These are phyloP conservation scores for Kurtzmaniella quercitrusa DNA, from an alignment of 1,139 yeast species.

Conservation along the genomic window DNA sequence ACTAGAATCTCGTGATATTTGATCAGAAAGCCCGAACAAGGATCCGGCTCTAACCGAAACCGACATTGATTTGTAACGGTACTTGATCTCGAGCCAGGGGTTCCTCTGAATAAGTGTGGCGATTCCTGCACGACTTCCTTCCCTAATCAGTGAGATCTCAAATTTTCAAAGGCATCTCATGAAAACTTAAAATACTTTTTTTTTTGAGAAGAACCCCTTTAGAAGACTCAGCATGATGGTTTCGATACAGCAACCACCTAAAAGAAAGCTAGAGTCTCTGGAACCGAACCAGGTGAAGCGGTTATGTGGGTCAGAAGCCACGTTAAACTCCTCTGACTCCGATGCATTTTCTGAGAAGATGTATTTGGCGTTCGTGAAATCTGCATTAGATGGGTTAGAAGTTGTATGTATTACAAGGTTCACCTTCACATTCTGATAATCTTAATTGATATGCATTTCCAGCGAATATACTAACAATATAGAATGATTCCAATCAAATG, in stretches of 20 bases:
- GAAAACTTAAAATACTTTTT: neutral
- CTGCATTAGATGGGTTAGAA: conserved; percentile 70
- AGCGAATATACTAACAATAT: conserved; percentile 4
- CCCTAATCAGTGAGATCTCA: neutral
- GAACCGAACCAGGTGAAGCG: conserved; percentile 4
- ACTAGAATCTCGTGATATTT: conserved; percentile 15
- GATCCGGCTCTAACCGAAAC: conserved; percentile 26
- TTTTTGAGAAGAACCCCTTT: conserved; percentile 3
- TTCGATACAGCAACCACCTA: conserved; percentile 28
- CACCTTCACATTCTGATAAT: neutral
- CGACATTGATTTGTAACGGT: conserved; percentile 8
- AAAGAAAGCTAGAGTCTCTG: conserved; percentile 20
- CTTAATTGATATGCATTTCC: neutral
- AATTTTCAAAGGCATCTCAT: conserved; percentile 2
- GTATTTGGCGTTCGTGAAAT: conserved; percentile 59
- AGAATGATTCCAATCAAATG: conserved; percentile 36
- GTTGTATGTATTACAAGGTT: conserved; percentile 40
- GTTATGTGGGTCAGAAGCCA: neutral
- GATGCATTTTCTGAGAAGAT: conserved; percentile 46
- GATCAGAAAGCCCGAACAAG: conserved; percentile 27
- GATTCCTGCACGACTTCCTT: conserved; percentile 8
- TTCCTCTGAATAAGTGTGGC: conserved; percentile 6
- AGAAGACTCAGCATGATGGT: conserved; percentile 19
- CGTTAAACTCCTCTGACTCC: neutral
- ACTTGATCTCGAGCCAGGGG: conserved; percentile 3